Conservation (phyloP, 495 filamentous ascomycete genomes). For the Talaromyces trachyspermus region DNA sequence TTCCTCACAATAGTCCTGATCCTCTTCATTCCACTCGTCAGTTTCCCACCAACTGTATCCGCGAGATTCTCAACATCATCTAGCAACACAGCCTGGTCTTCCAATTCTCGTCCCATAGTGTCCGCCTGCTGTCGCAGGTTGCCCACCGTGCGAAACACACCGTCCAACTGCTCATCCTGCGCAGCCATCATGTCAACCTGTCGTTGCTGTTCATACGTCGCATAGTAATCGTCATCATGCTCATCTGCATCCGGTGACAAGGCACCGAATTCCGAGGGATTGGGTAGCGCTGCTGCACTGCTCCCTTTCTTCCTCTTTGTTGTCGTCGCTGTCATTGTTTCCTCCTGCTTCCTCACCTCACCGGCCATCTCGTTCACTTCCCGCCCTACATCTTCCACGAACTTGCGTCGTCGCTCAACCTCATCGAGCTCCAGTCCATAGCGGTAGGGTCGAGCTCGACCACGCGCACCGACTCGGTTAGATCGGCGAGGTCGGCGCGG, state of each 20-base stretch:
- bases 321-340: constrained; percentile 14
- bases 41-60: constrained; percentile 78
- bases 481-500: constrained; percentile 78
- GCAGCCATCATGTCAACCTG: constrained; percentile 89
- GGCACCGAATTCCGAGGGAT: constrained; percentile 62
- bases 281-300: constrained; percentile 48
- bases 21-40: constrained; percentile 79
- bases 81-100: constrained; percentile 80
- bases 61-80: constrained; percentile 73
- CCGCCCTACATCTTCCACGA: constrained; percentile 82
- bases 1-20: constrained; percentile 75
- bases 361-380: constrained; percentile 85
- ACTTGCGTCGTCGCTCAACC: constrained; percentile 67
- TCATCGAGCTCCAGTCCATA: constrained; percentile 84
- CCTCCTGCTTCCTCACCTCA: constrained; percentile 59
- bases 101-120: constrained; percentile 90
- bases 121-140: constrained; percentile 83
- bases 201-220: constrained; percentile 85
- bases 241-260: constrained; percentile 20
- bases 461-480: constrained; percentile 78
- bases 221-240: constrained; percentile 60
- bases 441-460: constrained; percentile 85
- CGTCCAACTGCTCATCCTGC: constrained; percentile 88
- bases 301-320: constrained; percentile 11
- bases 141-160: constrained; percentile 86